Evolutionary conservation across 2,329 filamentous ascomycete genomes (phyloP), one percentile per base, ranked within the genome.

Genomic region (Stachybotrys elegans): DNA sequence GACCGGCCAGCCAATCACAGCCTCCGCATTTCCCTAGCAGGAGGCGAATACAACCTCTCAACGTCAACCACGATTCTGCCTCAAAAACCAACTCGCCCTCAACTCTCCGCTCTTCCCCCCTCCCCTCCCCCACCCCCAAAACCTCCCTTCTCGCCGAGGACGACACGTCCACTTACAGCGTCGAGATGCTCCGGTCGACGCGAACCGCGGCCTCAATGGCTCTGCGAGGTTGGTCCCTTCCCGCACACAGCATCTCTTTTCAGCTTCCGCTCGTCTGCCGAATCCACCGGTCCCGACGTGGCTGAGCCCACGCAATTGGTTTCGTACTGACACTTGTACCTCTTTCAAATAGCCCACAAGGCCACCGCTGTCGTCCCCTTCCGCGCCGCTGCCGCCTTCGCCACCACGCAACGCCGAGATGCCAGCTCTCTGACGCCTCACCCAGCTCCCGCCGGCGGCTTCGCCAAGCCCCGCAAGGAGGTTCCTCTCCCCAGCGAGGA

Each of bases 401-500:
- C 88, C 56, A 85, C 84, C 42, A 81, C 76, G 50, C 81, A 81
- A 40, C 72, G 79, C 47, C 76, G 79, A 58, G 84, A 80, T 60
- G 84, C 85, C 50, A 75, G 75, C 42, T 70, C 74, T 49, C 58
- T 78, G 45, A 67, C 75, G 49, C 70, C 76, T 56, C 71, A 79
- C 59, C 72, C 71, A 47, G 72, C 75, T 47, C 70, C 79, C 34
- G 62, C 79, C 34, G 62, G 59, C 62, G 63, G 77, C 69, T 55
- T 82, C 61, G 63, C 75, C 69, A 61, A 73, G 68, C 61, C 71
- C 56, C 79, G 82, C 57, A 79, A 78, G 62, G 85, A 92, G 69
- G 86, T 93, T 45, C 83, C 81, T 51, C 74, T 93, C 48, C 73
- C 85, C 51, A 91, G 85, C 66, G 83, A 94, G 70, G 84, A 89